phyloP scores from a whole-genome alignment of 225 moss, liverwort and hornwort genomes.

The Anthoceros angustus region DNA sequence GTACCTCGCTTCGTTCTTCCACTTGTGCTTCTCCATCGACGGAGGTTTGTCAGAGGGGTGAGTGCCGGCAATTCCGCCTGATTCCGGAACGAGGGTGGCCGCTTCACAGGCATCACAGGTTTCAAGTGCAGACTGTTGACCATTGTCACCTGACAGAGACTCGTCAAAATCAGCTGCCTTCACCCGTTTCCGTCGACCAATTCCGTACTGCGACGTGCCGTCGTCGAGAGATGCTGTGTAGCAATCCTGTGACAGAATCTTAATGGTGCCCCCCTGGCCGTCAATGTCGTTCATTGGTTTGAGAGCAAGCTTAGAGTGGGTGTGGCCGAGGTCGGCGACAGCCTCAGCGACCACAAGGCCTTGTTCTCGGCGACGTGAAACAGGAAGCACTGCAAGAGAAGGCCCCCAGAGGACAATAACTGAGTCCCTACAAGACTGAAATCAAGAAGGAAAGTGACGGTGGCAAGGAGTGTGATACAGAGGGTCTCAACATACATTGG shows the following conservation, averaged over 20 bases:
- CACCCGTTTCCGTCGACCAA: background rate
- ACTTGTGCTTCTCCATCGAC: background rate
- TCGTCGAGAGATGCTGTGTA: background rate
- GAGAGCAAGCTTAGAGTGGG: no score
- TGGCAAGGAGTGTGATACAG: no score
- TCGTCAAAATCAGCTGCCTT: background rate
- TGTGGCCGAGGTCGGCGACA: no score
- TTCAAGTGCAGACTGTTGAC: background rate
- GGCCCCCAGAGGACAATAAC: no score
- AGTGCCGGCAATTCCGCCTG: background rate
- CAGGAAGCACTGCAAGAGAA: no score
- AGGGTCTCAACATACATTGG: background rate
- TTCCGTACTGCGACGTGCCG: background rate
- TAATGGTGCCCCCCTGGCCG: background rate
- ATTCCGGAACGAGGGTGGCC: background rate
- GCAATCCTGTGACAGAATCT: background rate
- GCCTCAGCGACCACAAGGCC: no score
- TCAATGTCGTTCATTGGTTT: background rate
- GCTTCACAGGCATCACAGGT: background rate
- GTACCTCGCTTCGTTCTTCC: slow-evolving; percentile 8
- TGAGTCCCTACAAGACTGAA: no score
- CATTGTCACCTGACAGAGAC: background rate
- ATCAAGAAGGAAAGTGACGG: no score
- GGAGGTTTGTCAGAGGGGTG: background rate
- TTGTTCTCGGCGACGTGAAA: no score